These are phyloP conservation scores for Earliella scabrosa DNA, from an alignment of 1,284 basidiomycete species.

Conservation along the genomic window DNA sequence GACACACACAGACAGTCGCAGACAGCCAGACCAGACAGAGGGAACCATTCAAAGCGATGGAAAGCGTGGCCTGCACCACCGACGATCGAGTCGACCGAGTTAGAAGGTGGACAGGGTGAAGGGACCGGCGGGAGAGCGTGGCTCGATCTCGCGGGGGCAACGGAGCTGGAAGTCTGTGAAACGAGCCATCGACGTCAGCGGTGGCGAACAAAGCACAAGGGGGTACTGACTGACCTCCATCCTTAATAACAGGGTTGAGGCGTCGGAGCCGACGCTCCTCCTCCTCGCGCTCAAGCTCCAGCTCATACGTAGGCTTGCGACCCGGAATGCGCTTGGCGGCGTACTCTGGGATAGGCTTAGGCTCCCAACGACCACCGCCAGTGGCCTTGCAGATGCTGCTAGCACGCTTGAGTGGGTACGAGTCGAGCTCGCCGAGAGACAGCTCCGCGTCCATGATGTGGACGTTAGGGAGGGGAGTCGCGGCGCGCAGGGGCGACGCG, in stretches of 20 bases:
- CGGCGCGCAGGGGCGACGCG: conserved; percentile 37
- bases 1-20: conserved; percentile 12
- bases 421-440: conserved; percentile 57
- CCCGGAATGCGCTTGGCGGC: conserved; percentile 62
- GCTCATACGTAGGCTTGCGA: conserved; percentile 64
- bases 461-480: conserved; percentile 45
- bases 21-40: background rate
- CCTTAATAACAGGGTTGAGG: conserved; percentile 62
- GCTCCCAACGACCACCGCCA: conserved; percentile 78
- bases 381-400: conserved; percentile 72
- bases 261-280: conserved; percentile 49
- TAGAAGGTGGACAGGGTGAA: conserved; percentile 60
- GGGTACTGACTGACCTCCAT: conserved; percentile 50
- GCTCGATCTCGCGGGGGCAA: conserved; percentile 50
- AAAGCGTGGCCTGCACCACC: background rate
- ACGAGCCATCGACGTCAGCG: conserved; percentile 9
- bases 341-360: conserved; percentile 49
- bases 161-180: conserved; percentile 63
- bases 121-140: conserved; percentile 36
- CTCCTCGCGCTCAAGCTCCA: conserved; percentile 68
- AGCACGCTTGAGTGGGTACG: conserved; percentile 69
- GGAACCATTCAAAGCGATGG: conserved; percentile 2
- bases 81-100: conserved; percentile 14
- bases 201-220: background rate
- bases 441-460: conserved; percentile 43